phyloP scores from a whole-genome alignment of 1,284 basidiomycete genomes.

The Heliocybe sulcata region DNA sequence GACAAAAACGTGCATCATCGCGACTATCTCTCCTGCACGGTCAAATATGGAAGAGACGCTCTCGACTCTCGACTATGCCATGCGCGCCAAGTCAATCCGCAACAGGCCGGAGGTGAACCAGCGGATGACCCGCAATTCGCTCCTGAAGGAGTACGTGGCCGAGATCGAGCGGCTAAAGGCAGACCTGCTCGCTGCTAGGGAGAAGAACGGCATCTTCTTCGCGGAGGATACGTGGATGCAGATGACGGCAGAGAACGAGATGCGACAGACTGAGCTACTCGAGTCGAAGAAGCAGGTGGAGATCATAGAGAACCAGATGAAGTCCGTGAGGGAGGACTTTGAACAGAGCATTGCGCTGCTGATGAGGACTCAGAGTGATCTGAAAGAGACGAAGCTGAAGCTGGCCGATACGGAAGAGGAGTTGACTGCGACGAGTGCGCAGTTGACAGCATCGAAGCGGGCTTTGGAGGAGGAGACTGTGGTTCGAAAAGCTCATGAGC shows the following conservation, averaged over 20 bases:
- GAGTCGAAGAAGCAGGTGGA: slow-evolving; percentile 80
- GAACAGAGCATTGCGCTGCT: slow-evolving; percentile 80
- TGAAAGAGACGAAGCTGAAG: slow-evolving; percentile 56
- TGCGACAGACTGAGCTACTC: slow-evolving; percentile 67
- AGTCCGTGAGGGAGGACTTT: slow-evolving; percentile 81
- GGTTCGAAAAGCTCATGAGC: slow-evolving; percentile 70
- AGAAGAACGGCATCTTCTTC: slow-evolving; percentile 94
- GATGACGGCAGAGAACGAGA: slow-evolving; percentile 71
- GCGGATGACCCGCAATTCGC: slow-evolving; percentile 86
- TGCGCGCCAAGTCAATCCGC: slow-evolving; percentile 92
- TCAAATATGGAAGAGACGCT: slow-evolving; percentile 96
- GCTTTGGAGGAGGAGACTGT: slow-evolving; percentile 73
- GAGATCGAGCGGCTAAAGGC: slow-evolving; percentile 94
- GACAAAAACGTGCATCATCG: slow-evolving; percentile 98
- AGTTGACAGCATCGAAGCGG: slow-evolving; percentile 46
- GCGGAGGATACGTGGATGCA: slow-evolving; percentile 86
- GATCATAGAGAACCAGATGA: slow-evolving; percentile 77
- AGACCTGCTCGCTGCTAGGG: slow-evolving; percentile 84
- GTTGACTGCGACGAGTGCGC: slow-evolving; percentile 43
- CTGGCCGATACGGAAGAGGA: slow-evolving; percentile 49
- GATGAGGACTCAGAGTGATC: slow-evolving; percentile 67
- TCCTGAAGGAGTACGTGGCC: slow-evolving; percentile 92
- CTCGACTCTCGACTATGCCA: slow-evolving; percentile 96
- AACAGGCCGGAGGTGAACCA: slow-evolving; percentile 97
- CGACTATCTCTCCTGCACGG: slow-evolving; percentile 88